Conservation (phyloP, 2,329 filamentous ascomycete species). For the Pseudogymnoascus sp. region DNA sequence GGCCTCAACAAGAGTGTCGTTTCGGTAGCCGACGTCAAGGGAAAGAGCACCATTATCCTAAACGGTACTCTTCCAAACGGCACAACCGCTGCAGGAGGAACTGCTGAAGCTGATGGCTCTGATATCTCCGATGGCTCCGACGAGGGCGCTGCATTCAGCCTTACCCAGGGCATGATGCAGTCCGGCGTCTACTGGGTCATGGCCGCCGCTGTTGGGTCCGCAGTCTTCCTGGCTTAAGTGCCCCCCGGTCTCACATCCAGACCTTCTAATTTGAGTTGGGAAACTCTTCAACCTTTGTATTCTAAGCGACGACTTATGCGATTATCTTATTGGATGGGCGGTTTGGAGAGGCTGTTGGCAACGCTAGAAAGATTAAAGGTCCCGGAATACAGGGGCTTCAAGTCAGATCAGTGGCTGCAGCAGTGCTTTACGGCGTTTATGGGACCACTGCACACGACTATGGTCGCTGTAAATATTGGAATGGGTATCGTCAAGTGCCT, state of each 20-base stretch:
- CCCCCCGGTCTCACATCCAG: neutral
- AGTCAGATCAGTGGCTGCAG: neutral
- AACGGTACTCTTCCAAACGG: slow-evolving; percentile 69
- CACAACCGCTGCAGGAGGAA: slow-evolving; percentile 46
- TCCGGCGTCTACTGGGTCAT: slow-evolving; percentile 24
- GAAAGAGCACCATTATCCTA: slow-evolving; percentile 56
- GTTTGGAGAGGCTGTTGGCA: neutral
- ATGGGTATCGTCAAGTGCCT: neutral
- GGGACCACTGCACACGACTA: neutral
- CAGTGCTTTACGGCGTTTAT: neutral
- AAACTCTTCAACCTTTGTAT: neutral
- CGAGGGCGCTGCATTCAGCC: neutral
- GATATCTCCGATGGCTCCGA: slow-evolving; percentile 13
- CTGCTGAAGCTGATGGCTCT: slow-evolving; percentile 33
- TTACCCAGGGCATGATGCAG: slow-evolving; percentile 11
- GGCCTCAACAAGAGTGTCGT: slow-evolving; percentile 54
- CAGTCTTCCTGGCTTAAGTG: slow-evolving; percentile 17
- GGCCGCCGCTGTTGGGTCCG: slow-evolving; percentile 22
- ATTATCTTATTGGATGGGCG: neutral
- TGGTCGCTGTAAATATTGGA: slow-evolving; percentile 2
- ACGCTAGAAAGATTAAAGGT: neutral
- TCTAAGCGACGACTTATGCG: neutral
- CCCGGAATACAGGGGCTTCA: neutral
- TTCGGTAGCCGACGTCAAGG: slow-evolving; percentile 53
- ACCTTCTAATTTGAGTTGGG: neutral